Evolutionary conservation across 352 stramenopile genomes (phyloP), one percentile per base, ranked within the genome.

Genomic region (Ophiocytium majus): DNA sequence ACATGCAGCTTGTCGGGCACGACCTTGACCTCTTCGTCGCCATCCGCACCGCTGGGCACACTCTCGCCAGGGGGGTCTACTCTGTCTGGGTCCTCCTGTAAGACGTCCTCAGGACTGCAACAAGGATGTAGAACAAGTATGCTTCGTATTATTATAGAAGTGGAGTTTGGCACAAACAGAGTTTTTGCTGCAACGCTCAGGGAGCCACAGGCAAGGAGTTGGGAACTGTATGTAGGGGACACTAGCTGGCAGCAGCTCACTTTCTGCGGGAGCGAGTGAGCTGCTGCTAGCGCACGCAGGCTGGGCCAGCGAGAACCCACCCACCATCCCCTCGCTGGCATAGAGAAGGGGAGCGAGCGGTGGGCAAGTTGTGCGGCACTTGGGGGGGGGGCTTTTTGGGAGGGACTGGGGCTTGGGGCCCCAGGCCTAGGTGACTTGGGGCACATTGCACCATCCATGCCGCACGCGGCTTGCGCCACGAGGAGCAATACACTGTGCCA

Each of bases 1-100:
- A 87, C 66, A 49, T 87, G 83, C 23, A 87, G 57, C 75, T 87
- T 87, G 83, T 87, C 79, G 23, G 74, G 76, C 9, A 86, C 14
- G 43, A 14, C 43, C 5, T 14, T 5, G 14, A 57, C 43, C 43
- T 5, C 5, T 57, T 57, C 43, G 5, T 5, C 5, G 5, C 14
- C 43, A 57, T 57, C 43, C 5, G 43, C 43, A 5, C 5, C 43
- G 43, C 43, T 14, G 43, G 5, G 14, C 43, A 57, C 14, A 14
- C 43, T 14, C 17, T 14, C 14, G 5, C 14, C 66, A 78, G 35
- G 66, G 5, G 66, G 66, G 35, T 78, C 66, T 14, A 17, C 35
- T 17, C 66, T 5, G 35, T 78, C 66, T 5, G 32, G 35, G 35
- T 78, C 66, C 14, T 43, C 35, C 5, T 43, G 66, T 14, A 78